Percentiles rank a stretch among this genome's conserved stretches.
phyloP scores from a whole-genome alignment of 192 early-diverging fungal genomes.

The Coemansia sp. region DNA sequence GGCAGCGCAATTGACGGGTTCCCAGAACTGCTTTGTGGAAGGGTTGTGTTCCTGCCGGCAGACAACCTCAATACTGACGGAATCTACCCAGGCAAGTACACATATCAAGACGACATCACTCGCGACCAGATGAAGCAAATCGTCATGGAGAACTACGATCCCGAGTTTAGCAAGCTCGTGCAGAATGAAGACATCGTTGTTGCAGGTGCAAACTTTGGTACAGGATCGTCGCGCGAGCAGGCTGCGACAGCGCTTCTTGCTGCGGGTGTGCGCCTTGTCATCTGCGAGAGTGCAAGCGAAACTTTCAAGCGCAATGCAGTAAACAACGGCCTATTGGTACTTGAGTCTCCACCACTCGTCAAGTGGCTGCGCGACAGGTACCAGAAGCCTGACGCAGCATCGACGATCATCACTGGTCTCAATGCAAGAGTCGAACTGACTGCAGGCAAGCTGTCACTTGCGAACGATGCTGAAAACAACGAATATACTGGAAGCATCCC shows the following conservation, averaged over 20 bases:
- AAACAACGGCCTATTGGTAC: constrained; percentile 93
- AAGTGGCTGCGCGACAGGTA: constrained; percentile 62
- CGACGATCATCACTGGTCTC: constrained; percentile 81
- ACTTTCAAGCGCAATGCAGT: constrained; percentile 99
- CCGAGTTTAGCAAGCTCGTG: constrained; percentile 72
- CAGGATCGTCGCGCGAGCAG: constrained; percentile 97
- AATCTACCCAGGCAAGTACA: constrained; percentile 98
- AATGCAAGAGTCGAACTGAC: constrained; percentile 69
- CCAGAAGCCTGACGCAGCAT: constrained; percentile 17
- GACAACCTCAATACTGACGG: constrained; percentile 99
- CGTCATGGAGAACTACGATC: constrained; percentile 99
- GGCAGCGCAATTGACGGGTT: constrained; percentile 65
- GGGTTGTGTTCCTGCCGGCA: constrained; percentile 83
- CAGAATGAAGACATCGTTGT: constrained; percentile 81
- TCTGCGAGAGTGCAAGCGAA: constrained; percentile 95
- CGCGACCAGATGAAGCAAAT: constrained; percentile 89
- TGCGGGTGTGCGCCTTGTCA: constrained; percentile 78
- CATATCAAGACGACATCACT: constrained; percentile 94
- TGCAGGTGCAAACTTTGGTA: constrained; percentile 95
- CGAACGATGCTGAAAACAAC: constrained; percentile 12
- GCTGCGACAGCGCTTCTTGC: constrained; percentile 93
- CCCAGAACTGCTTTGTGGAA: constrained; percentile 71
- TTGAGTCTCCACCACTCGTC: constrained; percentile 86
- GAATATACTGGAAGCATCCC: constrained; percentile 52
- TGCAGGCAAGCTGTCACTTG: constrained; percentile 60